phyloP scores from a whole-genome alignment of 495 filamentous ascomycete species.

The Podospora sp. region DNA sequence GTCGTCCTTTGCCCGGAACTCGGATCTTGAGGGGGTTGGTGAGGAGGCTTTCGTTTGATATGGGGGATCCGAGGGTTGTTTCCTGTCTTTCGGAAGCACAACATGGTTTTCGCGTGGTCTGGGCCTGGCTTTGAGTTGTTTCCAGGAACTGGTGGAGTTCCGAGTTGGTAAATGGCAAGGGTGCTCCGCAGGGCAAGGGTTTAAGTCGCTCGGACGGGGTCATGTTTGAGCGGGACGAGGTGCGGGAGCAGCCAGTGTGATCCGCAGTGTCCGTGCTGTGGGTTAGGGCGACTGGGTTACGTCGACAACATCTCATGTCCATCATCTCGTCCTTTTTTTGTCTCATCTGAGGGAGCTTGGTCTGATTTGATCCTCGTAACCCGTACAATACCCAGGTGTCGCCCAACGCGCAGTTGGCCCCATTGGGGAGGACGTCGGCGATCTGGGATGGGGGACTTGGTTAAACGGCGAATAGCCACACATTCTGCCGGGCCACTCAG shows the following conservation, averaged over 20 bases:
- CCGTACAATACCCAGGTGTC: neutral
- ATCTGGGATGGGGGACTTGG: neutral
- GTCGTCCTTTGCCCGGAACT: neutral
- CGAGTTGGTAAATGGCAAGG: neutral
- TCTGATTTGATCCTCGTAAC: neutral
- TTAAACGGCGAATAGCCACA: neutral
- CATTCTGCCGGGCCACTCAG: neutral
- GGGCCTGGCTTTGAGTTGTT: neutral
- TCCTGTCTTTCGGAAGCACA: neutral
- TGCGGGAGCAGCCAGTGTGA: neutral
- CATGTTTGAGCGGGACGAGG: neutral
- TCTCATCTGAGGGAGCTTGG: too few species aligned
- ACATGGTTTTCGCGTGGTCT: neutral
- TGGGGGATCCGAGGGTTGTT: neutral
- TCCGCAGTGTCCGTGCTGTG: neutral
- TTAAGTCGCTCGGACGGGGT: neutral
- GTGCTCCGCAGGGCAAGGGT: neutral
- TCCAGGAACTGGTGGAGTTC: too few species aligned
- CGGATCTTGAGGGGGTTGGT: neutral
- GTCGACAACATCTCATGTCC: too few species aligned
- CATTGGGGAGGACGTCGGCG: too few species aligned
- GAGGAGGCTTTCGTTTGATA: neutral
- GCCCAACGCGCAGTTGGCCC: neutral
- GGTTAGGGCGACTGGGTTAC: too few species aligned
- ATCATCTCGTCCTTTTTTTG: too few species aligned